These are phyloP conservation scores for Camelina laxa DNA, from an alignment of 345 rosid genomes.

Conservation along the genomic window DNA sequence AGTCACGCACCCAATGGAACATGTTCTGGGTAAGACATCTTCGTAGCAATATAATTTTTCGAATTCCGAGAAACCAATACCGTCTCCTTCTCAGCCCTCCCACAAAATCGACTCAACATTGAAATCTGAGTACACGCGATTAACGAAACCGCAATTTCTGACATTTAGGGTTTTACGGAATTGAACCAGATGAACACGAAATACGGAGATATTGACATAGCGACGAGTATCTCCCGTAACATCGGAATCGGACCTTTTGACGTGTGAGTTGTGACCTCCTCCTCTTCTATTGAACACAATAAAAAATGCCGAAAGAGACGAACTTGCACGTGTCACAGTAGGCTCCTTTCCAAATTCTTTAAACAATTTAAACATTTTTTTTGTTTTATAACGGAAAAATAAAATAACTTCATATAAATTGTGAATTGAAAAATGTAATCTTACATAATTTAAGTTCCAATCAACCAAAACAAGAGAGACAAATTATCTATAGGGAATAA, in stretches of 20 bases:
- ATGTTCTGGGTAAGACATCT: background rate
- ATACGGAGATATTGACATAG: background rate
- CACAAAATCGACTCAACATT: background rate
- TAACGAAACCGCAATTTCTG: background rate
- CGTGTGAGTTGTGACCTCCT: background rate
- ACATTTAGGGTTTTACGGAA: background rate
- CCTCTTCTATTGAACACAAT: too few species aligned
- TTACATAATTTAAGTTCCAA: background rate
- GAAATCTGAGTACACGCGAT: background rate
- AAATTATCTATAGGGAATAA: background rate
- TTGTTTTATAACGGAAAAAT: too few species aligned
- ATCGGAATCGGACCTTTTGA: background rate
- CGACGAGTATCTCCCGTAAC: background rate
- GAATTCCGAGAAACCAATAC: background rate
- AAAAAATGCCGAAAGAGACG: background rate
- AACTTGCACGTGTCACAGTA: conserved; percentile 10
- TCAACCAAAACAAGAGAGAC: background rate
- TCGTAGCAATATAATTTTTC: conserved; percentile 1
- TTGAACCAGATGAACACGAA: background rate
- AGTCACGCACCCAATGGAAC: conserved; percentile 2
- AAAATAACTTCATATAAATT: background rate
- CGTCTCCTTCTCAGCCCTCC: background rate
- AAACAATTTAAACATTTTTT: too few species aligned
- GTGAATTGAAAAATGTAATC: background rate
- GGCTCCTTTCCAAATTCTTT: background rate